These are phyloP conservation scores for Floccularia luteovirens DNA, from an alignment of 768 basidiomycete genomes.

Conservation along the genomic window DNA sequence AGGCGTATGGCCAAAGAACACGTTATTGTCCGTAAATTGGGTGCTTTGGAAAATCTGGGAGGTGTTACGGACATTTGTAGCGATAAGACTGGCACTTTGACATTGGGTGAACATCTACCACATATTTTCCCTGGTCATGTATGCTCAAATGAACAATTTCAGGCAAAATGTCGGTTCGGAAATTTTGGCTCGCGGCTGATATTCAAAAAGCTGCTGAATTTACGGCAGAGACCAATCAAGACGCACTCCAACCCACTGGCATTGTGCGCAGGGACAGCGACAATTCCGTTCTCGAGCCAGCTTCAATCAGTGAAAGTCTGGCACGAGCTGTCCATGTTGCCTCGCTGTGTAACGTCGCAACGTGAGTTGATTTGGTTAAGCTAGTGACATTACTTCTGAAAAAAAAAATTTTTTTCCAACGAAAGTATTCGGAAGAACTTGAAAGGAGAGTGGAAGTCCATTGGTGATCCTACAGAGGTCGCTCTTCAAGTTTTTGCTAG, in stretches of 20 bases:
- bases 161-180: conserved; percentile 34
- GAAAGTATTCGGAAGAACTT: conserved; percentile 28
- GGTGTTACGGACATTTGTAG: conserved; percentile 49
- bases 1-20: conserved; percentile 47
- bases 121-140: neutral
- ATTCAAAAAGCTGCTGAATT: conserved; percentile 16
- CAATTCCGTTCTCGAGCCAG: conserved; percentile 11
- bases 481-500: conserved; percentile 48
- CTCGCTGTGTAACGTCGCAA: conserved; percentile 29
- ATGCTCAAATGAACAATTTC: neutral
- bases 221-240: conserved; percentile 20
- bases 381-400: neutral
- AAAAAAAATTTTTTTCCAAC: neutral
- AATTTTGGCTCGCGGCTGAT: conserved; percentile 27
- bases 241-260: conserved; percentile 25
- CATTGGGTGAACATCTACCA: conserved; percentile 18
- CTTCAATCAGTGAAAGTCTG: conserved; percentile 13
- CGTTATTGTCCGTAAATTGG: conserved; percentile 56
- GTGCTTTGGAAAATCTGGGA: conserved; percentile 56
- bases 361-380: conserved; percentile 12
- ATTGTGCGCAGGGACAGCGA: conserved; percentile 16
- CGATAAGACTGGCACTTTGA: conserved; percentile 62
- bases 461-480: conserved; percentile 51
- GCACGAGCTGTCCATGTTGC: conserved; percentile 21
- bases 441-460: conserved; percentile 37